Conservation (phyloP, 331 rosid genomes). For the Rosa hybrid region DNA sequence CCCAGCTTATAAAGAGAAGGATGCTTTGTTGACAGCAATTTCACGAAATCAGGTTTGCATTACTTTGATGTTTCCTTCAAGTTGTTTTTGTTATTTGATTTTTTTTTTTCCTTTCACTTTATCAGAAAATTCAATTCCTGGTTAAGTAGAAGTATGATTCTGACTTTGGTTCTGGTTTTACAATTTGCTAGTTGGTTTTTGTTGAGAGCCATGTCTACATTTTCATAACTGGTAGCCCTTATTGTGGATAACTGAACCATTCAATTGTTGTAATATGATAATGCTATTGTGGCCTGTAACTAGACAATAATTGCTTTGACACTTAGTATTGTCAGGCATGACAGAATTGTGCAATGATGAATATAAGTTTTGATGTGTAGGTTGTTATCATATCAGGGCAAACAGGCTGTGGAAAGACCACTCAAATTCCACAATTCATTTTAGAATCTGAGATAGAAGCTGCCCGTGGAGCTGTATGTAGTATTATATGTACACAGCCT, state of each 20-base stretch:
- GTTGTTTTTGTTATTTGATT: not conserved
- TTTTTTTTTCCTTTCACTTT: not conserved
- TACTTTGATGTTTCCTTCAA: slow-evolving; percentile 17
- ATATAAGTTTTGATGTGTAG: slow-evolving; percentile 39
- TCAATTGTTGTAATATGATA: not conserved
- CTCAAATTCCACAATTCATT: slow-evolving; percentile 97
- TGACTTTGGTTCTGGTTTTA: slow-evolving; percentile 8
- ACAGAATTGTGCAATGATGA: not conserved
- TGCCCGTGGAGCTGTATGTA: slow-evolving; percentile 73
- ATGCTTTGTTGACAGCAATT: slow-evolving; percentile 60
- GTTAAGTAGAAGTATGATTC: not conserved
- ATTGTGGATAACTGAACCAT: not conserved
- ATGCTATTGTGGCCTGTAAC: not conserved
- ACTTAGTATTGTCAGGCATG: not conserved
- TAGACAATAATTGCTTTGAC: not conserved
- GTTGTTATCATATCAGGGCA: slow-evolving; percentile 85
- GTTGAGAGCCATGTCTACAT: not conserved
- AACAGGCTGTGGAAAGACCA: slow-evolving; percentile 99
- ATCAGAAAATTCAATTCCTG: not conserved
- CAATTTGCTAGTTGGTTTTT: slow-evolving; percentile 2
- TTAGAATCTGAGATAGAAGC: slow-evolving; percentile 87
- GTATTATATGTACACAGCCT: slow-evolving; percentile 92
- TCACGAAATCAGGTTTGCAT: slow-evolving; percentile 75
- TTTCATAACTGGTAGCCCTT: not conserved
- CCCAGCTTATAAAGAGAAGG: slow-evolving; percentile 87